Evolutionary conservation across 208 protist genomes (phyloP).

Genomic region (Leishmania lainsoni): DNA sequence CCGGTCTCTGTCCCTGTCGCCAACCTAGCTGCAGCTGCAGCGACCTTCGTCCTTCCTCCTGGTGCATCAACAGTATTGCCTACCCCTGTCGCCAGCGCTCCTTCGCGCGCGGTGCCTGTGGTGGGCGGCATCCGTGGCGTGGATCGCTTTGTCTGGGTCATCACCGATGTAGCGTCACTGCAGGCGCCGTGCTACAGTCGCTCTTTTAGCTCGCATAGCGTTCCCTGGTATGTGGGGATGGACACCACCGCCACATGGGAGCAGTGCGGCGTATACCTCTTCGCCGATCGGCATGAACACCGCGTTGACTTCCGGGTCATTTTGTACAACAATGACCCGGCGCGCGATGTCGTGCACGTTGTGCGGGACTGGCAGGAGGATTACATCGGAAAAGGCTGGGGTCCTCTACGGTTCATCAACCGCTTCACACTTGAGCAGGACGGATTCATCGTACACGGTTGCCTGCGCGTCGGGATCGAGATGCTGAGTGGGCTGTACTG

Average conservation of each 20-base stretch:
- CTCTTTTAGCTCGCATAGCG: conserved; percentile 12
- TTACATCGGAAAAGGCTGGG: conserved; percentile 57
- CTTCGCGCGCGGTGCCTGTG: not conserved
- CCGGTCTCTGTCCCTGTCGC: not conserved
- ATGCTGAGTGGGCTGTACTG: conserved; percentile 37
- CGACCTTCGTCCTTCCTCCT: not conserved
- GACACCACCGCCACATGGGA: conserved; percentile 22
- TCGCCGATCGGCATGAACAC: conserved; percentile 40
- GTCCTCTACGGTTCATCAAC: conserved; percentile 48
- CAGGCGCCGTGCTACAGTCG: conserved; percentile 27
- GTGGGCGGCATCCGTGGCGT: not conserved
- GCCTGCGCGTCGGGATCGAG: conserved; percentile 44
- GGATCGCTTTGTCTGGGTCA: conserved; percentile 15
- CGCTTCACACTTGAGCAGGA: conserved; percentile 20
- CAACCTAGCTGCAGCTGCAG: not conserved
- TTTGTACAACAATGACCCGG: conserved; percentile 39
- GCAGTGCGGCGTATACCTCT: conserved; percentile 47
- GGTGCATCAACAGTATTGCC: not conserved
- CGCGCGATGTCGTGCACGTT: conserved; percentile 35
- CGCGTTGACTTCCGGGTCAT: conserved; percentile 46
- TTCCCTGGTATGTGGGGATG: conserved; percentile 49
- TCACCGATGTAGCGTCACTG: not conserved
- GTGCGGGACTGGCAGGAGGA: conserved; percentile 47
- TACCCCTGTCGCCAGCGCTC: not conserved
- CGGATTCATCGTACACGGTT: conserved; percentile 40